Base-by-base conservation (phyloP, 2,329 filamentous ascomycete genomes). In the Colletotrichum agaves region DNA sequence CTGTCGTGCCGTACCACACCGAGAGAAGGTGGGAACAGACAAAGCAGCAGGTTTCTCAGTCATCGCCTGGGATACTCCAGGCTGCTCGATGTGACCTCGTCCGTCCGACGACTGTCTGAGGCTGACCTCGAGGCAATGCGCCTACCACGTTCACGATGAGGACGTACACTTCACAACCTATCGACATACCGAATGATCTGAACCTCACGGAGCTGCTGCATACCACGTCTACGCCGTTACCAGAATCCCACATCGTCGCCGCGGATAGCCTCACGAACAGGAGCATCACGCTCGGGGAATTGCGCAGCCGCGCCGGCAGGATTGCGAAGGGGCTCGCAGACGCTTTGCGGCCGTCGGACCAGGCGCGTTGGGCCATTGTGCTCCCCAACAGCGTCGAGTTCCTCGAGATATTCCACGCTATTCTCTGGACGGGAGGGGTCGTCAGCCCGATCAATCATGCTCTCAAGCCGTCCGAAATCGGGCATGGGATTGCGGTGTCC, bases 201-300 rank as follows among this genome's bases (percentile, higher is more conserved):
- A 83, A 81, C 65, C 76, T 83, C 50, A 83, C 81, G 5, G 75
- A 83, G 68, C 76, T 84, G 27, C 76, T 84, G 50, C 80, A 83
- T 67, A 72, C 74, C 11, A 78, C 78, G 6, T 73, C 77, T 2
- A 73, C 72, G 12, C 63, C 74, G 3, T 71, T 83, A 1, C 78
- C 79, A 11, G 77, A 79, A 31, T 82, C 81, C 1, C 81, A 83
- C 62, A 67, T 83, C 12, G 78, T 83, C 33, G 76, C 80, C 3
- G 76, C 77, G 33, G 82, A 84, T 69, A 81, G 74, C 57, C 74
- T 83, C 31, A 82, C 81, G 5, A 79, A 82, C 70, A 78, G 82
- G n/a, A 81, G 78, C 63, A 77, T 83, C 35, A 82, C 80, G 0
- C 74, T 84, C 19, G 79, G 78, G n/a, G 75, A 81, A 65, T 75